Evolutionary conservation across 2,329 filamentous ascomycete species (phyloP), one percentile per base, ranked within the genome.

Genomic region (Microdochium bolleyi): DNA sequence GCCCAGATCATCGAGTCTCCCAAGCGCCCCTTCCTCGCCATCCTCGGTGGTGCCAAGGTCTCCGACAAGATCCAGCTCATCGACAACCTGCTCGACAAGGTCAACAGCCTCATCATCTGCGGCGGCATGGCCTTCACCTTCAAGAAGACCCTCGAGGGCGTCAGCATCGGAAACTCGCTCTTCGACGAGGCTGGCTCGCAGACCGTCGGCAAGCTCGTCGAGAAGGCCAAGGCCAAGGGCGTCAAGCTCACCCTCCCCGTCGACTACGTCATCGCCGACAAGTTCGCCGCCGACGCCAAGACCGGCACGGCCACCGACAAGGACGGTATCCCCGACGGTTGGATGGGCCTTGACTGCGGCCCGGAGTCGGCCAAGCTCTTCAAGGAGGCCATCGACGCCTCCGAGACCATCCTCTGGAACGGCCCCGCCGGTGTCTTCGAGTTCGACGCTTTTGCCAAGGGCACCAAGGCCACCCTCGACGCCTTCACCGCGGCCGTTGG

Each of bases 21-120:
- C 57, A 81, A 95, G 77, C 86, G 92, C 53, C 94, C 94, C 56
- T 99, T 99, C 88, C 86, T 99, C 52, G 95, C 94, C 70, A 99
- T 99, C 69, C 88, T 99, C 52, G 94, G 94, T 64, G 94, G 94
- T 62, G 91, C 94, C 71, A 99, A 99, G 83, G 91, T 99, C 62
- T 95, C 90, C 48, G 94, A 99, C 83, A 99, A 99, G 87, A 99
- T 99, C 72, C 90, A 96, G 80, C 83, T 99, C 64, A 97, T 99
- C 69, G 92, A 99, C 78, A 99, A 99, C 82, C 81, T 99, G 61
- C 87, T 99, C 62, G 89, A 91, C 74, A 97, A 99, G 83, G 92
- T 99, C 73, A 83, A 99, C 82, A 94, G 87, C 71, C 83, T 99
- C 61, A 88, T 99, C 74, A 87, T 99, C 75, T 96, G 92, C 71